A percentile compares a stretch with the other conserved stretches of the same genome.
Evolutionary conservation across 495 filamentous ascomycete genomes (phyloP).

Genomic region (Cercophora newfieldiana): DNA sequence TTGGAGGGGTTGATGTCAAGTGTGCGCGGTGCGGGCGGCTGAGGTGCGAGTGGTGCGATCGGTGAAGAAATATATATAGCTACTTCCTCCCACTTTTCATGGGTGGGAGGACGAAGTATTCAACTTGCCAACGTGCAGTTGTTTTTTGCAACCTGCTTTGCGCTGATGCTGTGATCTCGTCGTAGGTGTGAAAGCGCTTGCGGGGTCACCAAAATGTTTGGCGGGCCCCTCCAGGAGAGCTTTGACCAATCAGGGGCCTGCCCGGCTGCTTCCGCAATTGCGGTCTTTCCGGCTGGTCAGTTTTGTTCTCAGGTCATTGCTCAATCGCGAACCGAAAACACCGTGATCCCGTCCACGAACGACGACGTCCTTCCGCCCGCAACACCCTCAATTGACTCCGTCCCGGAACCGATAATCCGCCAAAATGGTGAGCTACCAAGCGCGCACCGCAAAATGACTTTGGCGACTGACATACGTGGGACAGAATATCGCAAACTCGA

Average conservation of each 20-base stretch:
- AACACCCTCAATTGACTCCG: constrained; percentile 25
- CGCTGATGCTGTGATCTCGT: neutral
- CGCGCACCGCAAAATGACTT: neutral
- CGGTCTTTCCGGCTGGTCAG: constrained; percentile 31
- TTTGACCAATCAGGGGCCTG: constrained; percentile 40
- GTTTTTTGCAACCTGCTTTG: neutral
- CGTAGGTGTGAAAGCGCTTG: neutral
- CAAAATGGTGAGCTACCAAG: constrained; percentile 40
- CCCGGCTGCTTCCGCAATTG: constrained; percentile 32
- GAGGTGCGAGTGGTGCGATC: neutral
- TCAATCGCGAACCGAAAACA: constrained; percentile 23
- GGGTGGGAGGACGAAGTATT: neutral
- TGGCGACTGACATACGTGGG: neutral
- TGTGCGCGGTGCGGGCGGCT: neutral
- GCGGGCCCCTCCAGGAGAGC: constrained; percentile 25
- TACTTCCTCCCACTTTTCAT: neutral
- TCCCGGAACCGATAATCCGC: constrained; percentile 23
- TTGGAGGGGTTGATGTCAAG: neutral
- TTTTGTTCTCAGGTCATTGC: constrained; percentile 29
- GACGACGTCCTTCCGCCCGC: constrained; percentile 11
- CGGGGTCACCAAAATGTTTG: too few relatives aligned
- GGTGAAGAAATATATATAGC: neutral
- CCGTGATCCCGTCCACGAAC: constrained; percentile 17
- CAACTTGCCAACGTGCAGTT: neutral
- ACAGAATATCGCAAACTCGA: constrained; percentile 13